Base-by-base conservation (phyloP, 1,284 basidiomycete species). In the Melampsora medusae region DNA sequence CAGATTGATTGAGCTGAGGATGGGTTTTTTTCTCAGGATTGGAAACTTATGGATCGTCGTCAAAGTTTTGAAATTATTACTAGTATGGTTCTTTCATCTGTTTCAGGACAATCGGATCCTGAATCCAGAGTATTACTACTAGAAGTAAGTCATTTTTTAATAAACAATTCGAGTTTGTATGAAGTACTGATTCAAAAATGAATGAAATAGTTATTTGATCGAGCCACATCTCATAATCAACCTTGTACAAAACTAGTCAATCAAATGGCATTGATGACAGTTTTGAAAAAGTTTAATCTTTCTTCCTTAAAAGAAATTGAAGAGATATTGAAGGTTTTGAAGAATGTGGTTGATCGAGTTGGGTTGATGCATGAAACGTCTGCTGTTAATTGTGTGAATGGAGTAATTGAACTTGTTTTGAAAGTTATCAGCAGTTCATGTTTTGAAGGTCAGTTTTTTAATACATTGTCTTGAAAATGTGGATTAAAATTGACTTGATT, bases 61-160 rank as follows among this genome's bases (percentile, higher is more conserved):
- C 74, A 76, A 69, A 76, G 66, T 9, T 64, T 76, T 69, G 74
- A 76, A 33, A 69, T 76, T 33, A 49, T 76, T 25, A 69, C 50
- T 49, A 69, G 56, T 28, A 49, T 76, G 14, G 74, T 76, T 33
- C 61, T 69, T 22, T 76, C 67, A 35, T 48, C 49, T 22, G 50
- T 6, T n/a, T 38, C 50, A 12, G 17, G 48, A 25, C 59, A 38
- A n/a, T 61, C 28, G 4, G 66, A 33, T 19, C 59, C 67, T 12
- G 69, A 61, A n/a, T 42, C 61, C 28, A 33, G 67, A n/a, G 35
- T 35, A 14, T 48, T 69, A 22, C 56, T 76, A n/a, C 49, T 76
- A 14, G 50, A 76, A 49, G 74, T 76, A 33, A 33, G 56, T n/a
- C 19, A 7, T 62, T 22, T 38, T 49, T 22, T 7, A 35, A 10